Base-by-base conservation (phyloP, 139 green algal genomes). In the Chlamydomonas eustigma region DNA sequence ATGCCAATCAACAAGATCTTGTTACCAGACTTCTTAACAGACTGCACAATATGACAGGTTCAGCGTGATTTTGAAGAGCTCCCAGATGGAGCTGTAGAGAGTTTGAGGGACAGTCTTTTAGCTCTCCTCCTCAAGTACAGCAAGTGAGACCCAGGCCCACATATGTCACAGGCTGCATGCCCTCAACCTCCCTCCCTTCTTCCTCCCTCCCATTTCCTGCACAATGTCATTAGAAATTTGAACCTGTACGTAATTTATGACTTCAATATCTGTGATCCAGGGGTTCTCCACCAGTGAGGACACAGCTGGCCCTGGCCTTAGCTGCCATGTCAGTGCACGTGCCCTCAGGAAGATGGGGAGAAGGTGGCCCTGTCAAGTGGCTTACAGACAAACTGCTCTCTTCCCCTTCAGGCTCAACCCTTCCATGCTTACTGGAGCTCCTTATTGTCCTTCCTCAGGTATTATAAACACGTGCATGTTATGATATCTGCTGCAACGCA, bases 1-100 rank as follows among this genome's bases (percentile, higher is more conserved):
- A n/a, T n/a, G n/a, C n/a, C n/a, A n/a, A n/a, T n/a, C n/a, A n/a
- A n/a, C n/a, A 6, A 35, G 63, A 6, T 6, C 18, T 37, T 71
- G 63, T 6, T 18, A 18, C 24, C 50, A 18, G 50, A 63, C 50
- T 63, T 18, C 50, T 18, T 24, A 63, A 30, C 22, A 24, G 50
- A 24, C 18, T 24, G 22, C 24, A 30, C 8, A 8, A 71, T 28
- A 18, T 18, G 18, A 28, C 85, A 95, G 90, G 87, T 97, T 2
- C 89, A 94, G 75, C 80, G 89, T 0, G 93, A 97, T 76, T 97
- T 92, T 84, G 93, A 97, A 73, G 93, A 97, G 83, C 88, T 97
- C 31, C 92, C 91, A 2, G 73, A 71, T 0, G 58, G 79, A 0
- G 84, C 91, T 1, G 78, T 87, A 18, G 39, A 69, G 38, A 78